Evolutionary conservation across 148 eudicot species (phyloP).

Genomic region (Spergularia bocconei): DNA sequence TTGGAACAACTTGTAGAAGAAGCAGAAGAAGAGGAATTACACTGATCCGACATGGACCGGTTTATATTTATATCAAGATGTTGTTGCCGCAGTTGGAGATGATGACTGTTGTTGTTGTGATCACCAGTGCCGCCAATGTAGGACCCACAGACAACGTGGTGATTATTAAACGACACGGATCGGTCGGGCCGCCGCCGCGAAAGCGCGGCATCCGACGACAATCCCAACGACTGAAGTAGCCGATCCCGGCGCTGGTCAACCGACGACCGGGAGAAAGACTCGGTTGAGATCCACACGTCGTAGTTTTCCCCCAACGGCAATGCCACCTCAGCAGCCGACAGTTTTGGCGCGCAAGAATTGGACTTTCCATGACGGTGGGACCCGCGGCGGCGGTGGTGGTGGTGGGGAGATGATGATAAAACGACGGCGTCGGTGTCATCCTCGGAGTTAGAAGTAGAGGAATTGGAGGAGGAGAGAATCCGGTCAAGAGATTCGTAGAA

Average conservation of each 20-base stretch:
- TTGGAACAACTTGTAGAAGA: conserved; percentile 11
- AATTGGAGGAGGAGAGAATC: conserved; percentile 49
- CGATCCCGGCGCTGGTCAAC: conserved; percentile 74
- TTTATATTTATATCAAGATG: conserved; percentile 20
- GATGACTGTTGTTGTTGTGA: neutral
- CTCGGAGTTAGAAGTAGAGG: conserved; percentile 52
- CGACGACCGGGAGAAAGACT: conserved; percentile 62
- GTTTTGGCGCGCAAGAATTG: conserved; percentile 32
- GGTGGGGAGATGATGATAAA: conserved; percentile 20
- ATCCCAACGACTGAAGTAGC: conserved; percentile 58
- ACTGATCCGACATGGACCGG: conserved; percentile 43
- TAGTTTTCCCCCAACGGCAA: conserved; percentile 29
- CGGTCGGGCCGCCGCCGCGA: conserved; percentile 35
- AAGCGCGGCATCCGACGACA: conserved; percentile 42
- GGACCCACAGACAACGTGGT: neutral
- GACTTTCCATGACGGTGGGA: conserved; percentile 16
- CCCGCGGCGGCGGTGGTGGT: conserved; percentile 9
- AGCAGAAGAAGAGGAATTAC: conserved; percentile 20
- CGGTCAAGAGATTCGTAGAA: conserved; percentile 35
- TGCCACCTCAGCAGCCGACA: conserved; percentile 23
- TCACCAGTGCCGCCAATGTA: neutral
- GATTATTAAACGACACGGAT: conserved; percentile 45
- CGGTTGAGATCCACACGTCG: conserved; percentile 75
- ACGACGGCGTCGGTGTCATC: conserved; percentile 36
- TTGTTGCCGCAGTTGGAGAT: neutral